These are phyloP conservation scores for Penicillium dipodomyicola DNA, from an alignment of 495 filamentous ascomycete species.

Conservation along the genomic window DNA sequence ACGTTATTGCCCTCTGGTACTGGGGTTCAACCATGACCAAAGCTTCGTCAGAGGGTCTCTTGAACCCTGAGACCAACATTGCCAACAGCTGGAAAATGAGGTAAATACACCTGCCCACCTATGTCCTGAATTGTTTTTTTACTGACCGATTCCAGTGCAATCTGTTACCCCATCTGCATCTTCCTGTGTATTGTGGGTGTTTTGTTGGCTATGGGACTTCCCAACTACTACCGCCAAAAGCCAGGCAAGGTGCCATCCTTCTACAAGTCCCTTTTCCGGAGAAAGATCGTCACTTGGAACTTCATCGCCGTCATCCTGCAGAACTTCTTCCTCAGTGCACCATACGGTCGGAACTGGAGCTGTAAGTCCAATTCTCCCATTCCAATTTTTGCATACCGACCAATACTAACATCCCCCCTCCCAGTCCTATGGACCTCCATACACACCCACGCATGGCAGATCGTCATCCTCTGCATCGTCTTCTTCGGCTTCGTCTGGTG, in stretches of 20 bases:
- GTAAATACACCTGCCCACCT: constrained; percentile 18
- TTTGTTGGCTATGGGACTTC: constrained; percentile 42
- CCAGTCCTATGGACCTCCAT: constrained; percentile 45
- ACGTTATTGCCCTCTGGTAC: constrained; percentile 51
- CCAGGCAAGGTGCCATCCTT: constrained; percentile 64
- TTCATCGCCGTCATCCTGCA: constrained; percentile 48
- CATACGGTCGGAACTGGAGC: constrained; percentile 50
- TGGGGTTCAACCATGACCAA: constrained; percentile 46
- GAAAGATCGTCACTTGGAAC: constrained; percentile 50
- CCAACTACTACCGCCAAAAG: constrained; percentile 54
- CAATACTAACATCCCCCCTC: constrained; percentile 14
- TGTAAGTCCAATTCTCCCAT: constrained; percentile 29
- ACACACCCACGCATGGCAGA: constrained; percentile 43
- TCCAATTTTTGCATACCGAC: neutral
- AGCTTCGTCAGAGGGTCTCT: constrained; percentile 33
- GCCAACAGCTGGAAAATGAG: constrained; percentile 48
- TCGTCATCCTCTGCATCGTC: constrained; percentile 41
- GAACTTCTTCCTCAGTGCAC: constrained; percentile 51
- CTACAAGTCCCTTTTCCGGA: constrained; percentile 44
- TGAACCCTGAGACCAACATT: constrained; percentile 30
- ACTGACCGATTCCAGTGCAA: constrained; percentile 34
- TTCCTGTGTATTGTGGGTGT: constrained; percentile 42
- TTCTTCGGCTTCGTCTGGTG: constrained; percentile 50
- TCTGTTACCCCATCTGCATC: constrained; percentile 42
- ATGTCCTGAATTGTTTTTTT: neutral